Base-by-base conservation (phyloP, 768 basidiomycete species). In the Leucosporidium yakuticum region DNA sequence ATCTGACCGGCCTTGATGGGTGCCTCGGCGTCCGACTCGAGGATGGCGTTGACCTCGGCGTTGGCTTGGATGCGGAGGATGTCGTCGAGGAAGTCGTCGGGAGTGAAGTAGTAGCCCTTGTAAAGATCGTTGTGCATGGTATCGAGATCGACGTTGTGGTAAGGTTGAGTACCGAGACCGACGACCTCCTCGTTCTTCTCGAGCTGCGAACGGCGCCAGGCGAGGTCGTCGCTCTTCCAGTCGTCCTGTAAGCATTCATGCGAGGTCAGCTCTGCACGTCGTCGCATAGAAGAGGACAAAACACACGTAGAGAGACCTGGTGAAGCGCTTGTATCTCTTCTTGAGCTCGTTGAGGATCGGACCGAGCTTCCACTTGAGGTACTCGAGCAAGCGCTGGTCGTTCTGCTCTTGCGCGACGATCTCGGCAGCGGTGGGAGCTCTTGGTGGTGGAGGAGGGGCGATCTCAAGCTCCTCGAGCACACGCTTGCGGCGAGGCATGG, bases 71-170 rank as follows among this genome's bases (percentile, higher is more conserved):
- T 81, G 39, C 76, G 75, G 48, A 77, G 72, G 47, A 83, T 70
- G 68, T 83, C 82, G n/a, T 87, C 84, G 12, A 97, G 83, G 81
- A 99, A 96, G 64, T 90, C 87, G 65, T 87, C 85, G 0, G 91
- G 89, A 0, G 91, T 91, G 34, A 91, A 84, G 77, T 98, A 99
- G 50, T 86, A 85, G 50, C 86, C 86, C 76, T 85, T 87, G 81
- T 90, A 91, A 27, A 99, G 82, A 63, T 90, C 86, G 29, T 82
- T 81, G 74, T 94, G 89, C 85, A 99, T 91, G 70, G 84, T 85
- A 75, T 98, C 96, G 48, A 98, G 82, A 77, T 97, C 93, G 83
- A 97, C 87, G 75, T 94, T 86, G 76, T 85, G 90, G 23, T 93
- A 80, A 3, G 67, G 73, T 66, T 73, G 74, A 19, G 61, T 64